Evolutionary conservation across 176 grass and related monocot genomes (phyloP).

Genomic region (Echinochloa phyllopogon): DNA sequence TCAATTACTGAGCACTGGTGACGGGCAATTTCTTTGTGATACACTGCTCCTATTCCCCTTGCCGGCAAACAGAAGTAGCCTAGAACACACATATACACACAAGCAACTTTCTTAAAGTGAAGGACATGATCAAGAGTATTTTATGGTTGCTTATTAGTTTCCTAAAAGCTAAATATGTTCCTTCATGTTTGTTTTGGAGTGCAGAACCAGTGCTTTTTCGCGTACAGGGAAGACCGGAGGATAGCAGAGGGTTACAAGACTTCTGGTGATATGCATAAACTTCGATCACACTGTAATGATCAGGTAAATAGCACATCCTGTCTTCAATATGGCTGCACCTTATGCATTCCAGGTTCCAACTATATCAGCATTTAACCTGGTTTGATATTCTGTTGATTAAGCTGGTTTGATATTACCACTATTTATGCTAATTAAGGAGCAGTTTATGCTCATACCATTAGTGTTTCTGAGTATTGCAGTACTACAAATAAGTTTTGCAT

Average conservation of each 20-base stretch:
- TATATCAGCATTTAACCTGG: slow-evolving; percentile 7
- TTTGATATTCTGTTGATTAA: slow-evolving; percentile 26
- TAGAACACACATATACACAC: background rate
- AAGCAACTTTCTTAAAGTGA: background rate
- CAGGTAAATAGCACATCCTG: slow-evolving; percentile 57
- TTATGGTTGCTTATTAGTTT: slow-evolving; percentile 6
- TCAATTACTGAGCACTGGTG: background rate
- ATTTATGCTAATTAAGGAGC: slow-evolving; percentile 29
- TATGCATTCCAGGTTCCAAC: slow-evolving; percentile 3
- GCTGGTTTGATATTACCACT: background rate
- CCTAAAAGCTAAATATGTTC: slow-evolving; percentile 25
- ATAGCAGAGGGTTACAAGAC: slow-evolving; percentile 6
- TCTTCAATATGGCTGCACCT: background rate
- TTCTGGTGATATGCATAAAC: slow-evolving; percentile 46
- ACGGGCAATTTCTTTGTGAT: slow-evolving; percentile 21
- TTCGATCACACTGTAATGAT: slow-evolving; percentile 61
- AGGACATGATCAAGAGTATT: background rate
- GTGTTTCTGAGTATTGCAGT: slow-evolving; percentile 3
- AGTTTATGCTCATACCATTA: background rate
- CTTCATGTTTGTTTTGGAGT: slow-evolving; percentile 42
- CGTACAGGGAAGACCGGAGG: slow-evolving; percentile 61
- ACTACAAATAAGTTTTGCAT: background rate
- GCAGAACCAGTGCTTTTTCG: slow-evolving; percentile 81
- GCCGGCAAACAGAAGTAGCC: background rate
- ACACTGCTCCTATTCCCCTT: slow-evolving; percentile 20